These are phyloP conservation scores for Gloeostereum incarnatum DNA, from an alignment of 768 basidiomycete genomes.

Conservation along the genomic window DNA sequence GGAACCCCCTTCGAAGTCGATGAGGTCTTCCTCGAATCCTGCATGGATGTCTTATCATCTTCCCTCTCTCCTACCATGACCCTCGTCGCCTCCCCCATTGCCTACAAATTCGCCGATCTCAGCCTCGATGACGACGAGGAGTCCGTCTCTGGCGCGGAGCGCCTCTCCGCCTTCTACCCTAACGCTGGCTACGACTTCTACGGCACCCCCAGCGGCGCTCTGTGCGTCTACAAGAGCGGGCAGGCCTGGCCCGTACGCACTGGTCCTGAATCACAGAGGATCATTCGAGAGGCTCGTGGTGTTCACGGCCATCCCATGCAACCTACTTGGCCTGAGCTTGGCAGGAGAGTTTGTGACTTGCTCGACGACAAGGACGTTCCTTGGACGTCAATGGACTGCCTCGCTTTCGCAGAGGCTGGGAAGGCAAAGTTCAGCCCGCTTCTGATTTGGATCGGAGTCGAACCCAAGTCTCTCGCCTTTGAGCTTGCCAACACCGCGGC, in stretches of 20 bases:
- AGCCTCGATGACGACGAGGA: not conserved
- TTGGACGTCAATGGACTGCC: conserved; percentile 12
- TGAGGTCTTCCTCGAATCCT: not conserved
- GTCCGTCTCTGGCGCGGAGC: not conserved
- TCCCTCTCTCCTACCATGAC: no score
- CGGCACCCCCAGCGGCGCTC: not conserved
- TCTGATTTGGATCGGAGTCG: conserved; percentile 15
- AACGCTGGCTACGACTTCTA: conserved; percentile 7
- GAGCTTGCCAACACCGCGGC: conserved; percentile 13
- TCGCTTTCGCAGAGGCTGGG: conserved; percentile 13
- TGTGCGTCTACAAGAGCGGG: not conserved
- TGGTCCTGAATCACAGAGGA: not conserved
- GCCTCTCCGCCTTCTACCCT: not conserved
- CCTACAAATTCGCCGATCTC: no score
- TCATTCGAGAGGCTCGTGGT: not conserved
- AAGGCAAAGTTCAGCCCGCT: conserved; percentile 12
- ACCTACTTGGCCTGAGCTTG: not conserved
- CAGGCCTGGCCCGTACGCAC: not conserved
- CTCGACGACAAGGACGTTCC: not conserved
- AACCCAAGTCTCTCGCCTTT: conserved; percentile 14
- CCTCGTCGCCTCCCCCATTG: no score
- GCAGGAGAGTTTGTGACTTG: not conserved
- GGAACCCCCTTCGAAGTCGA: not conserved
- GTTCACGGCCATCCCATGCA: not conserved
- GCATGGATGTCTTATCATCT: not conserved